These are phyloP conservation scores for Sclerotiophoma versabilis DNA, from an alignment of 2,329 filamentous ascomycete genomes.

Conservation along the genomic window DNA sequence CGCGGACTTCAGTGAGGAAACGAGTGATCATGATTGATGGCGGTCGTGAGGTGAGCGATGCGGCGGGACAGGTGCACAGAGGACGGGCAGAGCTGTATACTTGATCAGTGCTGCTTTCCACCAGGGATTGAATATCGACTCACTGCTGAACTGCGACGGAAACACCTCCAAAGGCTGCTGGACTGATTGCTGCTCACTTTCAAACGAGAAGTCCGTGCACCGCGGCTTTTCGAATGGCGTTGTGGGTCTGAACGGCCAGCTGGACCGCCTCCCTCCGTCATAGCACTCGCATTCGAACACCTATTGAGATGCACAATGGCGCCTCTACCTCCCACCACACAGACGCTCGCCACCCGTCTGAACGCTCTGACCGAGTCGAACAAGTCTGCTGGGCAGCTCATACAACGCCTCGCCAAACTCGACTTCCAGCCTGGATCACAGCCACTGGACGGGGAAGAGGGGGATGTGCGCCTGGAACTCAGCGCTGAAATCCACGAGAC, in stretches of 20 bases:
- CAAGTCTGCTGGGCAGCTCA: slow-evolving; percentile 61
- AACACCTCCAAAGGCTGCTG: not conserved
- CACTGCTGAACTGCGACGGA: not conserved
- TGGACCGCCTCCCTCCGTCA: slow-evolving; percentile 38
- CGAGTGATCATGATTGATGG: slow-evolving; percentile 78
- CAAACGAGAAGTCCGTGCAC: slow-evolving; percentile 31
- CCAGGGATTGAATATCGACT: not conserved
- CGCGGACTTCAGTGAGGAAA: slow-evolving; percentile 83
- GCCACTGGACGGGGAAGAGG: slow-evolving; percentile 65
- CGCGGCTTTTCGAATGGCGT: slow-evolving; percentile 14
- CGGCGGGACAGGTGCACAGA: not conserved
- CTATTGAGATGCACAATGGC: slow-evolving; percentile 42
- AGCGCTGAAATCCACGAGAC: slow-evolving; percentile 80
- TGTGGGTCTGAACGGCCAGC: slow-evolving; percentile 24
- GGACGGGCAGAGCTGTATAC: not conserved
- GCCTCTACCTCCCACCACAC: slow-evolving; percentile 43
- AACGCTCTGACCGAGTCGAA: slow-evolving; percentile 62
- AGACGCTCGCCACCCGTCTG: slow-evolving; percentile 57
- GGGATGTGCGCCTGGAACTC: slow-evolving; percentile 74
- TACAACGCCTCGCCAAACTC: slow-evolving; percentile 65
- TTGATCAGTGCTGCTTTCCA: not conserved
- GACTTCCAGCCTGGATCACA: slow-evolving; percentile 68
- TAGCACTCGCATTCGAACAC: slow-evolving; percentile 36
- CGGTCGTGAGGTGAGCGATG: slow-evolving; percentile 2
- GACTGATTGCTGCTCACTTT: slow-evolving; percentile 5